Percentiles rank a stretch among this genome's conserved stretches.
Conservation (phyloP, 2,329 filamentous ascomycete genomes). For the Cladosporium austrohemisphaericum region DNA sequence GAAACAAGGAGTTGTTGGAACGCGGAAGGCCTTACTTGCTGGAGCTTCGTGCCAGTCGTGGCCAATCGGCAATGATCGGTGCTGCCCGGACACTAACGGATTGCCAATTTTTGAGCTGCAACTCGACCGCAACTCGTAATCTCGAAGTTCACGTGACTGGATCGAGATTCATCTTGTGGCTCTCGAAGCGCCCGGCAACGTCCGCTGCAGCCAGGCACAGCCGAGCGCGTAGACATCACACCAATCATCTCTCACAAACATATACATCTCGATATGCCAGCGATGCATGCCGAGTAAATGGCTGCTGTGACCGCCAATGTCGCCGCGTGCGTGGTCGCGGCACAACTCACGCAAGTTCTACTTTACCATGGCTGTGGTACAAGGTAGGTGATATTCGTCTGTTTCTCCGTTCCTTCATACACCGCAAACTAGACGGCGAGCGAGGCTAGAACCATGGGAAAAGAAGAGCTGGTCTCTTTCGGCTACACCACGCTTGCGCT, state of each 20-base stretch:
- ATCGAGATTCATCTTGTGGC: too few species aligned
- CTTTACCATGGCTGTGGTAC: background rate
- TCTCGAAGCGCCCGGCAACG: constrained; percentile 7
- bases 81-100: too few species aligned
- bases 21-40: too few species aligned
- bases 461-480: constrained; percentile 18
- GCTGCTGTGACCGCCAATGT: constrained; percentile 7
- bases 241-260: constrained; percentile 1
- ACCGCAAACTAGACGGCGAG: too few species aligned
- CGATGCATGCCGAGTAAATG: constrained; percentile 1
- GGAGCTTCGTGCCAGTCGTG: too few species aligned
- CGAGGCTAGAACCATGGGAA: too few species aligned
- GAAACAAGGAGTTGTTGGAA: too few species aligned
- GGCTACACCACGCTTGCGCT: constrained; percentile 30
- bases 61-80: too few species aligned
- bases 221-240: constrained; percentile 8
- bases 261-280: background rate
- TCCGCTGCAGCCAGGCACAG: background rate
- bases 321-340: too few species aligned
- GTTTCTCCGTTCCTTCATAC: background rate
- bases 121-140: too few species aligned
- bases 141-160: too few species aligned
- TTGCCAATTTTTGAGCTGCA: too few species aligned
- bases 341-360: background rate
- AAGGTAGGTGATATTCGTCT: constrained; percentile 3